phyloP scores from a whole-genome alignment of 2,329 filamentous ascomycete species.

The Fusarium fujikuroi region DNA sequence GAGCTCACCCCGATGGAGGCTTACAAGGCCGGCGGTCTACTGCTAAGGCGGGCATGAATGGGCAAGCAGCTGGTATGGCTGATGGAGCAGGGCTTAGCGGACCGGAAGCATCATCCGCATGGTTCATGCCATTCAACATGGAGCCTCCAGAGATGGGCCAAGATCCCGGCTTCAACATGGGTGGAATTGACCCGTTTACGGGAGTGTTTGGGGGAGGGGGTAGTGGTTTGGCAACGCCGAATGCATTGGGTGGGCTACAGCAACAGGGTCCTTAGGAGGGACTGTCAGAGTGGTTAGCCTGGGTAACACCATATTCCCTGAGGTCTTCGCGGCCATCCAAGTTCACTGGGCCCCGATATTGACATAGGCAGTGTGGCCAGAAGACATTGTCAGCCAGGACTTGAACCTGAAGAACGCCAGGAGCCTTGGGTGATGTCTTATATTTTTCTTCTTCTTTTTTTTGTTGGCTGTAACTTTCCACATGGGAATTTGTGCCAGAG shows the following conservation, averaged over 20 bases:
- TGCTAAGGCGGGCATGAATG: conserved; percentile 46
- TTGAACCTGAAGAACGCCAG: background rate
- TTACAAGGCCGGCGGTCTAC: conserved; percentile 44
- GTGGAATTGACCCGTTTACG: conserved; percentile 60
- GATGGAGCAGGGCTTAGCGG: conserved; percentile 43
- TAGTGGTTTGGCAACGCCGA: conserved; percentile 52
- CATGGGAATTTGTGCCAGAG: background rate
- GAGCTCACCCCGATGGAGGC: conserved; percentile 43
- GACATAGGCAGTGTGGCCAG: background rate
- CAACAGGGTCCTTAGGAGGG: conserved; percentile 46
- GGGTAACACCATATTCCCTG: conserved; percentile 11
- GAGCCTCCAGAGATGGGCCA: conserved; percentile 74
- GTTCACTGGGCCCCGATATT: conserved; percentile 13
- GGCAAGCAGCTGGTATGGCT: conserved; percentile 37
- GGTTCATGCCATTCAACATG: conserved; percentile 95
- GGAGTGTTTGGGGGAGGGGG: conserved; percentile 58
- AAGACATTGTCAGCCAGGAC: background rate
- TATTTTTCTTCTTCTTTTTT: background rate
- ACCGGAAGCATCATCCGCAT: conserved; percentile 72
- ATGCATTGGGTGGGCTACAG: conserved; percentile 48
- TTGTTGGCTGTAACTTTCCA: background rate
- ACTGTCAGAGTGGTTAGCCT: conserved; percentile 22
- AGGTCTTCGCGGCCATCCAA: conserved; percentile 15
- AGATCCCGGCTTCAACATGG: conserved; percentile 56
- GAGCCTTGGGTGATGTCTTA: background rate